These are phyloP conservation scores for Tinospora cordifolia DNA, from an alignment of 164 flowering plant species.

Conservation along the genomic window DNA sequence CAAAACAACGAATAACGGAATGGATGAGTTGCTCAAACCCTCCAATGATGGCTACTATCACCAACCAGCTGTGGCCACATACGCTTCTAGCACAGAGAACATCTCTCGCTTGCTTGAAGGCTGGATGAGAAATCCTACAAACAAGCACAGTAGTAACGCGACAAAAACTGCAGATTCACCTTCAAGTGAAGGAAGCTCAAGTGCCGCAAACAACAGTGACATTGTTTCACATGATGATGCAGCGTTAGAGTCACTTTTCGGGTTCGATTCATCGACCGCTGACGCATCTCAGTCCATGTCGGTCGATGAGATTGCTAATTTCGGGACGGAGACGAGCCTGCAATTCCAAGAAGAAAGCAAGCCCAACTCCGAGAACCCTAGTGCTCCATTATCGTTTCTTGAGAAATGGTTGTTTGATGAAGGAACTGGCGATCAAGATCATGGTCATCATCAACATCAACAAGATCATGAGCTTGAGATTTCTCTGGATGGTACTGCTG, in stretches of 20 bases:
- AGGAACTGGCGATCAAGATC: constrained; percentile 22
- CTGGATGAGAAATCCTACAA: constrained; percentile 49
- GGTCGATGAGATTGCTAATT: neutral
- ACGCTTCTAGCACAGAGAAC: constrained; percentile 71
- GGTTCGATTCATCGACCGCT: constrained; percentile 46
- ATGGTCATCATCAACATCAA: constrained; percentile 19
- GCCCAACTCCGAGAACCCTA: constrained; percentile 20
- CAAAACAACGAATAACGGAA: neutral
- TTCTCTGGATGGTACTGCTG: constrained; percentile 30
- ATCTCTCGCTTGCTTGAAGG: constrained; percentile 57
- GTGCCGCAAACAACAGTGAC: constrained; percentile 8
- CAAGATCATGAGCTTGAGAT: constrained; percentile 20
- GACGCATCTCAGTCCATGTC: constrained; percentile 27
- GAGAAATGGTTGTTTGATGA: constrained; percentile 83
- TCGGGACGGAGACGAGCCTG: neutral
- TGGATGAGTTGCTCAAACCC: neutral
- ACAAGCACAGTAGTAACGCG: neutral
- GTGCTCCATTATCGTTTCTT: constrained; percentile 37
- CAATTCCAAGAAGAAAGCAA: constrained; percentile 43
- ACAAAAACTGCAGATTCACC: constrained; percentile 16
- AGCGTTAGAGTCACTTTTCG: constrained; percentile 35
- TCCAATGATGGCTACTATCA: neutral
- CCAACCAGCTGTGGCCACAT: constrained; percentile 21
- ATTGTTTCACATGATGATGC: constrained; percentile 27
- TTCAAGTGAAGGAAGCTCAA: constrained; percentile 16